These are phyloP conservation scores for Penicillium crustosum DNA, from an alignment of 2,329 filamentous ascomycete species.

Conservation along the genomic window DNA sequence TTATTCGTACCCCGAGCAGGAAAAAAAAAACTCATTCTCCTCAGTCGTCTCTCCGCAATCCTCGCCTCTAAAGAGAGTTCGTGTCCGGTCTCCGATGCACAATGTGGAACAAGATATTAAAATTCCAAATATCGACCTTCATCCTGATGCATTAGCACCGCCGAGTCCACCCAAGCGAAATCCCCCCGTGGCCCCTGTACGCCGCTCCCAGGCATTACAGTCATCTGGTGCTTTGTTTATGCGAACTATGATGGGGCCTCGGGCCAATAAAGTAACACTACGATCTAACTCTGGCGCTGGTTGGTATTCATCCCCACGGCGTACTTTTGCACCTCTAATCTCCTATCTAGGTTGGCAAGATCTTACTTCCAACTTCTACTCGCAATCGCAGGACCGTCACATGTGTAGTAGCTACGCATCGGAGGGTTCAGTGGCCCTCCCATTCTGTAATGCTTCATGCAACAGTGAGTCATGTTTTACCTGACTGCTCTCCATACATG, in stretches of 20 bases:
- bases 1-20: conserved; percentile 42
- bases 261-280: conserved; percentile 34
- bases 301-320: conserved; percentile 24
- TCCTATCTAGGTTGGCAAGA: conserved; percentile 53
- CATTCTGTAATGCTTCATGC: conserved; percentile 66
- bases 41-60: conserved; percentile 51
- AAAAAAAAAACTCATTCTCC: conserved; percentile 49
- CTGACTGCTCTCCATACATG: conserved; percentile 6
- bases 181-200: conserved; percentile 34
- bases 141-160: conserved; percentile 18
- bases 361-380: conserved; percentile 61
- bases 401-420: conserved; percentile 43
- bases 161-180: conserved; percentile 23
- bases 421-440: conserved; percentile 50
- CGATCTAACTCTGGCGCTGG: conserved; percentile 40
- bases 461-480: conserved; percentile 54
- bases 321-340: conserved; percentile 19
- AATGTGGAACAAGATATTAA: conserved; percentile 31
- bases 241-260: conserved; percentile 36
- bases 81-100: conserved; percentile 33
- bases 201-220: conserved; percentile 38
- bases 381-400: conserved; percentile 55
- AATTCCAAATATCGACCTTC: conserved; percentile 31
- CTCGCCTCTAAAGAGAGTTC: conserved; percentile 48
- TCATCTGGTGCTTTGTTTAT: conserved; percentile 42